phyloP scores from a whole-genome alignment of 164 flowering plant genomes.

The Macadamia tetraphylla region DNA sequence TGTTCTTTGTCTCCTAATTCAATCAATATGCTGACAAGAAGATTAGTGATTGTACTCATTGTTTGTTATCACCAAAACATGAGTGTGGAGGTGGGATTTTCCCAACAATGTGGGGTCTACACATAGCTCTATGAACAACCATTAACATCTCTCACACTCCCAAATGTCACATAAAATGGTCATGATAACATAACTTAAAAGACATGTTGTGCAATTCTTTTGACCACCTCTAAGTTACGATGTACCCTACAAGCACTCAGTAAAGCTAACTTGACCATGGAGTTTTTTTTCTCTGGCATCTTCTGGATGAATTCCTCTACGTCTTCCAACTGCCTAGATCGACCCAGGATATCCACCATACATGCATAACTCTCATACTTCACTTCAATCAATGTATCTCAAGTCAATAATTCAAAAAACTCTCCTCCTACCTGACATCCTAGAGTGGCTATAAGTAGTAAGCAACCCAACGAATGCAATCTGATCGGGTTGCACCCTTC shows the following conservation, averaged over 20 bases:
- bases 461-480: conserved; percentile 14
- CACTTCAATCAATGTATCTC: conserved; percentile 6
- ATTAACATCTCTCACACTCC: too few species aligned
- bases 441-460: conserved; percentile 19
- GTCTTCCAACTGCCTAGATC: conserved; percentile 15
- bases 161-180: too few species aligned
- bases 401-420: conserved; percentile 7
- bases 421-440: conserved; percentile 7
- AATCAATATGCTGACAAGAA: too few species aligned
- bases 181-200: not conserved
- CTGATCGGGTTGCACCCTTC: conserved; percentile 4
- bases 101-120: too few species aligned
- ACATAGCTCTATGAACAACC: too few species aligned
- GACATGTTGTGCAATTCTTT: conserved; percentile 3
- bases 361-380: conserved; percentile 17
- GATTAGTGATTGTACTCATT: too few species aligned
- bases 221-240: conserved; percentile 11
- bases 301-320: conserved; percentile 15
- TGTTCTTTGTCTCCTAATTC: too few species aligned
- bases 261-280: conserved; percentile 12
- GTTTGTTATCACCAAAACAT: too few species aligned
- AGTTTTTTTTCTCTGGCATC: conserved; percentile 11
- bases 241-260: conserved; percentile 19
- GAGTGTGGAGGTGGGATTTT: too few species aligned
- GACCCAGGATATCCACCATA: conserved; percentile 18